These are phyloP conservation scores for Kwoniella dendrophila DNA, from an alignment of 768 basidiomycete species.

Conservation along the genomic window DNA sequence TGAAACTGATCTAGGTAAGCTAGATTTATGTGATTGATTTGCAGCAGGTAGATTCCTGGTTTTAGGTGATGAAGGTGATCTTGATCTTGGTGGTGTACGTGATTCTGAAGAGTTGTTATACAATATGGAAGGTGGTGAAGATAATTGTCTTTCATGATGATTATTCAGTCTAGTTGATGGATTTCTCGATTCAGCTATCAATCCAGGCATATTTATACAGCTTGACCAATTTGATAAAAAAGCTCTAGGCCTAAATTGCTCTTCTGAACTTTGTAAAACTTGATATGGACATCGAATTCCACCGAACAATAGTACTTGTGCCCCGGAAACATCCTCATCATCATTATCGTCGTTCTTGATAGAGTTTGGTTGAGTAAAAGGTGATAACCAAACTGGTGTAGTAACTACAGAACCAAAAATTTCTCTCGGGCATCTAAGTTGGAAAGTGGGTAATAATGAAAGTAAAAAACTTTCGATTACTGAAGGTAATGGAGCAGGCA, in stretches of 20 bases:
- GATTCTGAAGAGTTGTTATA: slow-evolving; percentile 1
- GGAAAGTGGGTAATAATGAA: slow-evolving; percentile 29
- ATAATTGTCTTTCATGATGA: background rate
- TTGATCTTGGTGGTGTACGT: slow-evolving; percentile 17
- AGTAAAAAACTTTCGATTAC: slow-evolving; percentile 42
- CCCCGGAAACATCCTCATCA: slow-evolving; percentile 17
- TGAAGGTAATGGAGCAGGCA: slow-evolving; percentile 27
- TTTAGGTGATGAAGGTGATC: slow-evolving; percentile 5
- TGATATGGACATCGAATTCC: slow-evolving; percentile 27
- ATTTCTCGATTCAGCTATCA: slow-evolving; percentile 15
- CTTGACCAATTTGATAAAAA: slow-evolving; percentile 28
- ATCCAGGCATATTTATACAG: slow-evolving; percentile 32
- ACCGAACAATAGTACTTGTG: slow-evolving; percentile 33
- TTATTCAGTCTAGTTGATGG: slow-evolving; percentile 1
- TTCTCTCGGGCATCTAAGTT: slow-evolving; percentile 11
- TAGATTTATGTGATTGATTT: background rate
- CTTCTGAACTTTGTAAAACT: slow-evolving; percentile 4
- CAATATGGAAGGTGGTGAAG: slow-evolving; percentile 3
- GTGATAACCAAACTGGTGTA: slow-evolving; percentile 18
- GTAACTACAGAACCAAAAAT: slow-evolving; percentile 23
- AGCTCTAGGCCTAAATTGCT: slow-evolving; percentile 17
- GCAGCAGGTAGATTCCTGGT: background rate
- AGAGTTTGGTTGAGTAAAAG: background rate
- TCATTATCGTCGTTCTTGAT: background rate
- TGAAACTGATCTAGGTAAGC: slow-evolving; percentile 10